Conservation (phyloP, 306 rosid genomes). For the Fragaria nilgerrensis region DNA sequence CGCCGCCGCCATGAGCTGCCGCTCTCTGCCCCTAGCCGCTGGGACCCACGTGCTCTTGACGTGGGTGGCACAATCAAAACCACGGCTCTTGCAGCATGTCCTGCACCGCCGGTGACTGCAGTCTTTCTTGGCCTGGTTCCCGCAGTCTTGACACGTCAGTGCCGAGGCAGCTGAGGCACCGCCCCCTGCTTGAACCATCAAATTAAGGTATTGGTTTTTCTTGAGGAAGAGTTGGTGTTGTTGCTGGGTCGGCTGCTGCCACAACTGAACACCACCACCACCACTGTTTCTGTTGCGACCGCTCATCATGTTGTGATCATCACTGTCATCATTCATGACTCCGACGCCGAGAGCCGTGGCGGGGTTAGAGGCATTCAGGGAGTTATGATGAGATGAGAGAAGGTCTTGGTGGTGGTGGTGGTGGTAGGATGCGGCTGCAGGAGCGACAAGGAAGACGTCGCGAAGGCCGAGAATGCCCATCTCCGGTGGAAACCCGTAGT, state of each 20-base stretch:
- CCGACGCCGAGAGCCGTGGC: conserved; percentile 87
- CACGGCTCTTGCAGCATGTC: conserved; percentile 92
- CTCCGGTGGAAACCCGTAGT: conserved; percentile 54
- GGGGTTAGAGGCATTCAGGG: conserved; percentile 46
- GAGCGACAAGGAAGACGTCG: conserved; percentile 74
- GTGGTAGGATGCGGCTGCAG: conserved; percentile 45
- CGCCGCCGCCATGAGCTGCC: conserved; percentile 45
- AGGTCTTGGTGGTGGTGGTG: conserved; percentile 28
- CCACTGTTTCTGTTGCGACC: conserved; percentile 6
- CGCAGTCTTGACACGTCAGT: conserved; percentile 82
- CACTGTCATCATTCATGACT: conserved; percentile 29
- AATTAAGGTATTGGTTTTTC: conserved; percentile 21
- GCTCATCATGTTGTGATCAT: neutral
- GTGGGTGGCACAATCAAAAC: conserved; percentile 84
- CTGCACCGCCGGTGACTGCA: conserved; percentile 77
- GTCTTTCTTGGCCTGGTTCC: conserved; percentile 96
- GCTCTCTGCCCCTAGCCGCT: conserved; percentile 81
- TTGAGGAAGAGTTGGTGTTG: conserved; percentile 48
- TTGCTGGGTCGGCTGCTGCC: conserved; percentile 51
- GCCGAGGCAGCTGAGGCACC: conserved; percentile 25
- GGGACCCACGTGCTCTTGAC: conserved; percentile 98
- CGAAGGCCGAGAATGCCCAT: conserved; percentile 79
- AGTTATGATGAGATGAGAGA: conserved; percentile 25
- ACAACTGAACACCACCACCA: conserved; percentile 58
- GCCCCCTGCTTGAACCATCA: neutral